These are phyloP conservation scores for Cercospora sp. DNA, from an alignment of 2,329 filamentous ascomycete species.

Conservation along the genomic window DNA sequence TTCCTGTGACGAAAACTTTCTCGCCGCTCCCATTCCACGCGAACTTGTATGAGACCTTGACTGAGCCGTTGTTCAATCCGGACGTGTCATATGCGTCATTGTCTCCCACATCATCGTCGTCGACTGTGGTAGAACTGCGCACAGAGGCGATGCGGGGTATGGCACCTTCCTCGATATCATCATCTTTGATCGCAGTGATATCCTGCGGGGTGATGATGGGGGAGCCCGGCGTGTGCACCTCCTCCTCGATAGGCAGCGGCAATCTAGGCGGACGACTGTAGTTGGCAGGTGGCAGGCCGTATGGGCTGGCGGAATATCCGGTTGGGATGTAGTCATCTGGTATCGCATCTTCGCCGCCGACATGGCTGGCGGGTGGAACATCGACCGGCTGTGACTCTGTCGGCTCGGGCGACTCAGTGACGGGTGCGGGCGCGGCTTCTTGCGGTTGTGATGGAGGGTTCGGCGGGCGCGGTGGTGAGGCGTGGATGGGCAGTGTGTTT, in stretches of 20 bases:
- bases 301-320: slow-evolving; percentile 35
- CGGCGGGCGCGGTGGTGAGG: slow-evolving; percentile 20
- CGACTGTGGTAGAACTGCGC: slow-evolving; percentile 60
- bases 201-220: slow-evolving; percentile 78
- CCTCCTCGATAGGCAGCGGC: slow-evolving; percentile 90
- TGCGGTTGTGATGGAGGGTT: slow-evolving; percentile 18
- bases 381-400: slow-evolving; percentile 43
- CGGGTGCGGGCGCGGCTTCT: slow-evolving; percentile 18
- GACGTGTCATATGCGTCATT: slow-evolving; percentile 67
- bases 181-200: slow-evolving; percentile 50
- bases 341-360: slow-evolving; percentile 21
- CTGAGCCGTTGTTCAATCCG: slow-evolving; percentile 64
- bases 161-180: slow-evolving; percentile 51
- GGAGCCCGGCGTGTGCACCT: slow-evolving; percentile 83
- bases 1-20: slow-evolving; percentile 94
- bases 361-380: slow-evolving; percentile 34
- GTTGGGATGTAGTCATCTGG: slow-evolving; percentile 29
- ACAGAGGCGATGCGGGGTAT: slow-evolving; percentile 56
- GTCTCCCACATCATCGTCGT: slow-evolving; percentile 67
- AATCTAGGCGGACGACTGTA: slow-evolving; percentile 76
- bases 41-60: slow-evolving; percentile 78
- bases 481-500: slow-evolving; percentile 29
- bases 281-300: slow-evolving; percentile 44
- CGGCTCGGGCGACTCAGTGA: slow-evolving; percentile 10
- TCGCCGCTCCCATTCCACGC: slow-evolving; percentile 79